These are phyloP conservation scores for Elaeis oleifera DNA, from an alignment of 202 grass and related monocot genomes.

Conservation along the genomic window DNA sequence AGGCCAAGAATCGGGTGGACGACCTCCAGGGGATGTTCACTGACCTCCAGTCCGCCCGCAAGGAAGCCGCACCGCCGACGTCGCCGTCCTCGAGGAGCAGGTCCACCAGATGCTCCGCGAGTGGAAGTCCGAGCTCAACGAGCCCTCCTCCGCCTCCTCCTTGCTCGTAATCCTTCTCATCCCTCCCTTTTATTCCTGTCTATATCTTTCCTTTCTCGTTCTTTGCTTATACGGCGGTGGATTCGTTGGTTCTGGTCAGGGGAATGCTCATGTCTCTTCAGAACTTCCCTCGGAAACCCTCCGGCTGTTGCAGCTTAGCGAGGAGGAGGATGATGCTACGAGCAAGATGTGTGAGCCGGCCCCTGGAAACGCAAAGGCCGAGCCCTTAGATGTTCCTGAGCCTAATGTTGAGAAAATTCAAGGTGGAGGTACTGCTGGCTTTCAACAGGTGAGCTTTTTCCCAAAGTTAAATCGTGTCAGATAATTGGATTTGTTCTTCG, in stretches of 20 bases:
- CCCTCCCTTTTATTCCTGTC: too few species aligned
- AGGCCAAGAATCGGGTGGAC: slow-evolving; percentile 81
- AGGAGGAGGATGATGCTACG: slow-evolving; percentile 94
- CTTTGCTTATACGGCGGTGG: slow-evolving; percentile 8
- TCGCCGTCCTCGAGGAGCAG: slow-evolving; percentile 77
- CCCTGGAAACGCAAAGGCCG: slow-evolving; percentile 20
- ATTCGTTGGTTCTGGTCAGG: slow-evolving; percentile 30
- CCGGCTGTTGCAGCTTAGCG: slow-evolving; percentile 49
- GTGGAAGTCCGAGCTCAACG: slow-evolving; percentile 93
- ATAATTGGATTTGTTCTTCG: too few species aligned
- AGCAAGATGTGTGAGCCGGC: slow-evolving; percentile 55
- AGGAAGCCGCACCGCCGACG: slow-evolving; percentile 80
- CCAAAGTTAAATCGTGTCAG: too few species aligned
- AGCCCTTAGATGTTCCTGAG: slow-evolving; percentile 13
- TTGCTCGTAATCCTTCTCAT: slow-evolving; percentile 35
- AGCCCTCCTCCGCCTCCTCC: slow-evolving; percentile 63
- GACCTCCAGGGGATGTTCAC: slow-evolving; percentile 95
- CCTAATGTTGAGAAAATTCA: not conserved
- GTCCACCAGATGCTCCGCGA: slow-evolving; percentile 95
- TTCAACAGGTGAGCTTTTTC: slow-evolving; percentile 24
- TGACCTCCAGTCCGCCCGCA: slow-evolving; percentile 84
- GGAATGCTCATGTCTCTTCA: slow-evolving; percentile 40
- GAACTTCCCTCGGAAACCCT: slow-evolving; percentile 64
- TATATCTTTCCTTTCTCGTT: not conserved
- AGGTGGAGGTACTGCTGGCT: slow-evolving; percentile 14